phyloP scores from a whole-genome alignment of 1,284 basidiomycete species.

The Phaffia rhodozyma region DNA sequence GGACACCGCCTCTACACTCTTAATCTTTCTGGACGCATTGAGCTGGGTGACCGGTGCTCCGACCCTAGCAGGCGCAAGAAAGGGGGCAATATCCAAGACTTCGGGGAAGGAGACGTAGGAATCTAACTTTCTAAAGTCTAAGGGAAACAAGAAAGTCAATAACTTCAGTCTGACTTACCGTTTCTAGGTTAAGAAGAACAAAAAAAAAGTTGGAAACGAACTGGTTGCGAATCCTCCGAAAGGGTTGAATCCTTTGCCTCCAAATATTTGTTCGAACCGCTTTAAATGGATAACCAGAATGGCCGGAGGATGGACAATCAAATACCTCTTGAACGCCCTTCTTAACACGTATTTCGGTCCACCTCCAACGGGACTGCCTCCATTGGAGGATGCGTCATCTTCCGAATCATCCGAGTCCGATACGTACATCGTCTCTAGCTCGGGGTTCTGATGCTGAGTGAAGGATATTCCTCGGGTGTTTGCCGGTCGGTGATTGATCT shows the following conservation, averaged over 20 bases:
- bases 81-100: constrained; percentile 68
- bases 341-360: constrained; percentile 47
- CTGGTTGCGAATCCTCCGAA: constrained; percentile 15
- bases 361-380: background rate
- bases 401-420: constrained; percentile 10
- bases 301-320: constrained; percentile 73
- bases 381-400: background rate
- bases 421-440: background rate
- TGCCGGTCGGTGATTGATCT: background rate
- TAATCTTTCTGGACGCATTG: constrained; percentile 22
- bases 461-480: constrained; percentile 2
- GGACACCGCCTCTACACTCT: constrained; percentile 26
- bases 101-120: constrained; percentile 81
- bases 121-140: constrained; percentile 64
- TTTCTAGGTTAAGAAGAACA: constrained; percentile 31
- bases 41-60: constrained; percentile 32
- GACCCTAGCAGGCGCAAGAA: constrained; percentile 56
- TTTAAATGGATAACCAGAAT: constrained; percentile 86
- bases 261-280: constrained; percentile 64
- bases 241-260: constrained; percentile 10
- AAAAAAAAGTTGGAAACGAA: constrained; percentile 12
- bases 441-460: constrained; percentile 11
- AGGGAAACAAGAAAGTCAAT: constrained; percentile 45
- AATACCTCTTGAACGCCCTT: constrained; percentile 82
- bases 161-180: constrained; percentile 37